These are phyloP conservation scores for Bruguiera sexangula DNA, from an alignment of 345 rosid genomes.

Conservation along the genomic window DNA sequence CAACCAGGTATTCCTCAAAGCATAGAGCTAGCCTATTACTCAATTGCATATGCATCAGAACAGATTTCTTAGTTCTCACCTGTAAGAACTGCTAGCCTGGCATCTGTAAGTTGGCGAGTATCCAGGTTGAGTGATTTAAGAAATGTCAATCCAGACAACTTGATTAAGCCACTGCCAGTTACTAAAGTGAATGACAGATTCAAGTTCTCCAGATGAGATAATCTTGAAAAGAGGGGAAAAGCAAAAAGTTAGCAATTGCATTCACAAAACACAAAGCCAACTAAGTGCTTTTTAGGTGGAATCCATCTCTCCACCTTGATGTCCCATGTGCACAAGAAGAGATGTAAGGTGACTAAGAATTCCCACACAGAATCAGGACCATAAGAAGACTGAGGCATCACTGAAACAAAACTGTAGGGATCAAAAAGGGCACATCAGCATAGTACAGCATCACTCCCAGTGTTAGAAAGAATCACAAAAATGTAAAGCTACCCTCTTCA, in stretches of 20 bases:
- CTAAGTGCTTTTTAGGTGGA: too few species aligned
- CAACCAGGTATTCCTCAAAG: too few species aligned
- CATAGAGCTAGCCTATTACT: not conserved
- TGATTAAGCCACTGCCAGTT: constrained; percentile 60
- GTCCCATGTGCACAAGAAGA: too few species aligned
- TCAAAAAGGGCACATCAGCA: too few species aligned
- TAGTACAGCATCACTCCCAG: too few species aligned
- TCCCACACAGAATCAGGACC: too few species aligned
- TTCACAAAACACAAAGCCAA: too few species aligned
- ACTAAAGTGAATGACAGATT: constrained; percentile 56
- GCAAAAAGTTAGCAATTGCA: too few species aligned
- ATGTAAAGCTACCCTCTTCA: not conserved
- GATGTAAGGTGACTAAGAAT: too few species aligned
- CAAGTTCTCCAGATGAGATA: constrained; percentile 64
- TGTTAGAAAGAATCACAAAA: not conserved
- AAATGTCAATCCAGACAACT: constrained; percentile 64
- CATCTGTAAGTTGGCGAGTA: constrained; percentile 72
- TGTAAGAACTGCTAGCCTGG: constrained; percentile 74
- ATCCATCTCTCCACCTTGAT: too few species aligned
- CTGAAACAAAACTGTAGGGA: too few species aligned
- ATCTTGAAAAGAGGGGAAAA: constrained; percentile 37
- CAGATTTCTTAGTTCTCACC: constrained; percentile 30
- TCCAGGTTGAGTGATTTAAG: constrained; percentile 80
- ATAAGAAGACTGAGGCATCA: too few species aligned
- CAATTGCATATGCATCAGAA: constrained; percentile 2